Percentiles rank a stretch among this genome's conserved stretches.
These are phyloP conservation scores for Verruconis gallopava DNA, from an alignment of 2,329 filamentous ascomycete genomes.

Conservation along the genomic window DNA sequence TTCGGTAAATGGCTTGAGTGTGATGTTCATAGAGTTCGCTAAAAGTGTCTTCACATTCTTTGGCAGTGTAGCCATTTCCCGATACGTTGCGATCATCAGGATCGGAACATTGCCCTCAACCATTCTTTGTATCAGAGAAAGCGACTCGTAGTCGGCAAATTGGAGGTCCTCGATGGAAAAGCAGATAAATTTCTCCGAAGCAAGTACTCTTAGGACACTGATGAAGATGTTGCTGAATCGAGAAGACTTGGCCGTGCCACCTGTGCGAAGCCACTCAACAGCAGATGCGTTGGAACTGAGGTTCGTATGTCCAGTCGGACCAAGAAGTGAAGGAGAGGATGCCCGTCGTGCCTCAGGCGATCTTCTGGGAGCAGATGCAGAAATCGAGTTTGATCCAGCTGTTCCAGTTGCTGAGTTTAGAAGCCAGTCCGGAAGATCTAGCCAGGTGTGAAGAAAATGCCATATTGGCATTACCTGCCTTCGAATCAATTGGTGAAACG, in stretches of 20 bases:
- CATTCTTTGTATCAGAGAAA: conserved; percentile 73
- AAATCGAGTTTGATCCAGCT: conserved; percentile 7
- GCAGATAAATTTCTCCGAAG: conserved; percentile 74
- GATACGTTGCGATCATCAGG: conserved; percentile 61
- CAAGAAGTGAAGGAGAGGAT: conserved; percentile 21
- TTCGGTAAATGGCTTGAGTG: conserved; percentile 61
- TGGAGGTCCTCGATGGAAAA: conserved; percentile 83
- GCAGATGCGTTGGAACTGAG: conserved; percentile 21
- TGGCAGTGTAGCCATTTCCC: conserved; percentile 27
- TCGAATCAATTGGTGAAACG: conserved; percentile 47
- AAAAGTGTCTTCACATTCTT: conserved; percentile 26
- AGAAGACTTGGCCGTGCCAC: conserved; percentile 40
- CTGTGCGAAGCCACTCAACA: conserved; percentile 33
- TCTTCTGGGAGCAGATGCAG: not conserved
- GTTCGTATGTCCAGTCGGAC: conserved; percentile 15
- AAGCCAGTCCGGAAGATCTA: conserved; percentile 57
- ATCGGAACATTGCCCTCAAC: conserved; percentile 67
- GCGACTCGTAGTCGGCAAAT: conserved; percentile 75
- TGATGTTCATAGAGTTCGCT: conserved; percentile 47
- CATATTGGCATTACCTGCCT: conserved; percentile 44
- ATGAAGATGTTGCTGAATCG: conserved; percentile 79
- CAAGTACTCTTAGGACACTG: conserved; percentile 71
- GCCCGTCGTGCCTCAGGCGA: conserved; percentile 15
- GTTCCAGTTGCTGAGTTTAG: conserved; percentile 20
- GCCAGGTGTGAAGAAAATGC: conserved; percentile 40